These are phyloP conservation scores for Ceratocystis harringtonii DNA, from an alignment of 2,329 filamentous ascomycete species.

Conservation along the genomic window DNA sequence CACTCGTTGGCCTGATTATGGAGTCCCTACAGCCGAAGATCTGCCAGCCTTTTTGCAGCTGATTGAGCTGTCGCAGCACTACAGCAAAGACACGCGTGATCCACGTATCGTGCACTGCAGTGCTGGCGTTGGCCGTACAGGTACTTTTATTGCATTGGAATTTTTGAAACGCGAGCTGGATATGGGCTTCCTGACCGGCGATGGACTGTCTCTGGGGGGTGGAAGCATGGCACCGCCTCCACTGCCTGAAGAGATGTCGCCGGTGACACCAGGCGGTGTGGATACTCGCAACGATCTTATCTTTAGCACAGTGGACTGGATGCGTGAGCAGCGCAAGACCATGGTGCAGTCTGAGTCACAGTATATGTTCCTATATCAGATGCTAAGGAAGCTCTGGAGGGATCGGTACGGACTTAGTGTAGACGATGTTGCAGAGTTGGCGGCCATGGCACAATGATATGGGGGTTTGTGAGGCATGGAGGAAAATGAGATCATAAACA, in stretches of 20 bases:
- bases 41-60: slow-evolving; percentile 53
- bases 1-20: slow-evolving; percentile 79
- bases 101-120: slow-evolving; percentile 78
- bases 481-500: background rate
- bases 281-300: slow-evolving; percentile 39
- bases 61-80: slow-evolving; percentile 48
- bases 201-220: slow-evolving; percentile 22
- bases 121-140: slow-evolving; percentile 83
- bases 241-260: slow-evolving; percentile 20
- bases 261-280: slow-evolving; percentile 25
- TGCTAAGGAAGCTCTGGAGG: slow-evolving; percentile 59
- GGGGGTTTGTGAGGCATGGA: background rate
- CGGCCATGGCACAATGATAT: background rate
- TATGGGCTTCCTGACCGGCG: slow-evolving; percentile 48
- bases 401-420: slow-evolving; percentile 38
- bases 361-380: slow-evolving; percentile 77
- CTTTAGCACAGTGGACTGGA: slow-evolving; percentile 59
- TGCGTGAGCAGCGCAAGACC: slow-evolving; percentile 76
- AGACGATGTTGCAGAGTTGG: slow-evolving; percentile 9
- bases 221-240: slow-evolving; percentile 4
- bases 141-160: slow-evolving; percentile 93
- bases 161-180: slow-evolving; percentile 73
- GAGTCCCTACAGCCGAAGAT: slow-evolving; percentile 57
- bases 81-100: slow-evolving; percentile 34
- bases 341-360: slow-evolving; percentile 91